Conservation (phyloP, 129 eudicot species). For the Flaveria brownii region DNA sequence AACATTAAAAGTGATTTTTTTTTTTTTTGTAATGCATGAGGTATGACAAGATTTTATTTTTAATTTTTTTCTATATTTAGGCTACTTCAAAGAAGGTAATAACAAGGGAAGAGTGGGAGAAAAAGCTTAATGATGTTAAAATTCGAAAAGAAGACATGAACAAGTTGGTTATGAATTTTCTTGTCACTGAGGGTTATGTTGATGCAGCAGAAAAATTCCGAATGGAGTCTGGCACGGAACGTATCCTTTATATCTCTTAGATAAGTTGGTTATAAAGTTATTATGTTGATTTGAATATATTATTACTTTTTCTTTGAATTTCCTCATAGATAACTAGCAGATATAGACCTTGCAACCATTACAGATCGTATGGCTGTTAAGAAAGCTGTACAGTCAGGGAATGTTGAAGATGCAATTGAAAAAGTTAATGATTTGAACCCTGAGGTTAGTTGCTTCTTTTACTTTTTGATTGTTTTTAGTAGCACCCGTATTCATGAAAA, state of each 20-base stretch:
- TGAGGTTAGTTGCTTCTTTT: constrained; percentile 57
- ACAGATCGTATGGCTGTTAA: constrained; percentile 98
- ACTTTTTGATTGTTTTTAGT: not conserved
- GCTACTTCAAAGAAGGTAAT: constrained; percentile 82
- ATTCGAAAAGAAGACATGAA: constrained; percentile 90
- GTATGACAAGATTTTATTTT: too few species aligned
- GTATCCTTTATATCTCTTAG: constrained; percentile 54
- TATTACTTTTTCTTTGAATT: constrained; percentile 19
- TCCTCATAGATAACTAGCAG: constrained; percentile 78
- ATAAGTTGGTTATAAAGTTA: constrained; percentile 14
- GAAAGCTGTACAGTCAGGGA: constrained; percentile 90
- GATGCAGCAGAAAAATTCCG: constrained; percentile 94
- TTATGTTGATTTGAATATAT: not conserved
- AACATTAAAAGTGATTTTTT: not conserved
- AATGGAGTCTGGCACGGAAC: constrained; percentile 85
- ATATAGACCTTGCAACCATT: constrained; percentile 89
- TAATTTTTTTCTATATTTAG: constrained; percentile 26
- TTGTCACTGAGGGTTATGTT: constrained; percentile 95
- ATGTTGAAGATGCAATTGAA: constrained; percentile 97
- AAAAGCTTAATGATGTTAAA: constrained; percentile 75
- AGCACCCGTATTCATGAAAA: not conserved
- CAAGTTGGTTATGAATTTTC: constrained; percentile 95
- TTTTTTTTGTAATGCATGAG: too few species aligned
- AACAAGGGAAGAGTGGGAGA: constrained; percentile 96
- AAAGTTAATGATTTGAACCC: constrained; percentile 97